Evolutionary conservation across 192 early-diverging fungal genomes (phyloP).

Genomic region (Backusella australiensis): DNA sequence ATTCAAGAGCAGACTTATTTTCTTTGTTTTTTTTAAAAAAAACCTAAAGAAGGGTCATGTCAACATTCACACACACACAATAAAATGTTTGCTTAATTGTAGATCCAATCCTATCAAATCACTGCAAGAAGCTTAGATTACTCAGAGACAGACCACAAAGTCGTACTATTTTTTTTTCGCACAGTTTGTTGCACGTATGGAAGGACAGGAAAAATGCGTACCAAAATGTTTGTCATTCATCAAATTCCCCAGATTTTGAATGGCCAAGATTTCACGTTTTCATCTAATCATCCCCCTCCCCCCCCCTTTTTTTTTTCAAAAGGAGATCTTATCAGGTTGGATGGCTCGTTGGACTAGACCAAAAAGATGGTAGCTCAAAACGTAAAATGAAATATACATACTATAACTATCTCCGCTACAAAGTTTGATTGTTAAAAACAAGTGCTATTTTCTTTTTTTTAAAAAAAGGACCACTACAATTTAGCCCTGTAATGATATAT

Average conservation of each 20-base stretch:
- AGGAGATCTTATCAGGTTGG: not conserved
- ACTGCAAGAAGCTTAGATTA: not conserved
- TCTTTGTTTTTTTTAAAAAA: not conserved
- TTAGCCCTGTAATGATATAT: not conserved
- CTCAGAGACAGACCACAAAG: not conserved
- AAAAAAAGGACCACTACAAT: not conserved
- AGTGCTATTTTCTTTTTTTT: not conserved
- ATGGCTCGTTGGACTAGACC: not conserved
- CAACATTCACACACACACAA: not conserved
- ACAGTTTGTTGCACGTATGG: not conserved
- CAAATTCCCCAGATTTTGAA: conserved; percentile 8
- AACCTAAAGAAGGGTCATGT: not conserved
- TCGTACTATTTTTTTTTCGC: conserved; percentile 1
- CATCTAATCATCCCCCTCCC: not conserved
- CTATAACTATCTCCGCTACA: not conserved
- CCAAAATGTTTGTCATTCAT: conserved; percentile 3
- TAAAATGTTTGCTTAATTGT: not conserved
- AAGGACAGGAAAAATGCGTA: not conserved
- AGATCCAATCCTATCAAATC: conserved; percentile 6
- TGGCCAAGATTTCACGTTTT: not conserved
- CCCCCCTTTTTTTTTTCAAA: not conserved
- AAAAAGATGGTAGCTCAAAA: not conserved
- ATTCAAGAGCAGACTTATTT: not conserved
- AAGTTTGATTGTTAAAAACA: not conserved
- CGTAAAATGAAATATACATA: not conserved